Evolutionary conservation across 805 yeast genomes (phyloP).

Genomic region (Pichia heedii): DNA sequence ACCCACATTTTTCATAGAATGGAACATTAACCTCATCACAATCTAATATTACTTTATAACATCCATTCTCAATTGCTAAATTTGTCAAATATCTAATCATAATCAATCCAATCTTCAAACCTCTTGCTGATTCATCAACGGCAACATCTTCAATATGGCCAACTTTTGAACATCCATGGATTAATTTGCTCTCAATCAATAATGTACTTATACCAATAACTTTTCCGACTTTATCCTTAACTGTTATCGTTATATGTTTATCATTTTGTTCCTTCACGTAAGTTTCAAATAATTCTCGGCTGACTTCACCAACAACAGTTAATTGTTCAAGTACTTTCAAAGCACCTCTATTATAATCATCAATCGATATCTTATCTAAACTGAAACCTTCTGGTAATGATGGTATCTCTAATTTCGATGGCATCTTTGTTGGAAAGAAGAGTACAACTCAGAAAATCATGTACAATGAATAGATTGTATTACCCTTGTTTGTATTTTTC

Average conservation of each 20-base stretch:
- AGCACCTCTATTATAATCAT: constrained; percentile 58
- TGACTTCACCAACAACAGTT: constrained; percentile 76
- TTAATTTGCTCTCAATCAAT: constrained; percentile 69
- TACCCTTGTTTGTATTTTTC: too few species aligned
- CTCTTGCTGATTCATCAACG: constrained; percentile 66
- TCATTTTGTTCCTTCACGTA: constrained; percentile 53
- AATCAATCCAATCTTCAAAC: constrained; percentile 65
- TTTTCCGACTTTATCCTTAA: constrained; percentile 39
- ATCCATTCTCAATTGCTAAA: constrained; percentile 52
- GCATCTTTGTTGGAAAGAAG: too few species aligned
- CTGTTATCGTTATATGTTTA: constrained; percentile 63
- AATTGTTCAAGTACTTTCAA: constrained; percentile 54
- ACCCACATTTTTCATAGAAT: constrained; percentile 87
- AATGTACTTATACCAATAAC: constrained; percentile 83
- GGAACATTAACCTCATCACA: constrained; percentile 76
- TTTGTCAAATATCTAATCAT: constrained; percentile 54
- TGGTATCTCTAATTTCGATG: background rate
- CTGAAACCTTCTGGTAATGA: constrained; percentile 53
- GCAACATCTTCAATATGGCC: constrained; percentile 97
- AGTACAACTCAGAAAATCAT: too few species aligned
- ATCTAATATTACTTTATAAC: constrained; percentile 85
- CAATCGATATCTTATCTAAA: constrained; percentile 44
- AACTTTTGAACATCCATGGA: constrained; percentile 75
- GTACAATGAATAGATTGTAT: too few species aligned
- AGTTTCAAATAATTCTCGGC: constrained; percentile 38